Base-by-base conservation (phyloP, 2,329 filamentous ascomycete species). In the Scytalidium sp. region DNA sequence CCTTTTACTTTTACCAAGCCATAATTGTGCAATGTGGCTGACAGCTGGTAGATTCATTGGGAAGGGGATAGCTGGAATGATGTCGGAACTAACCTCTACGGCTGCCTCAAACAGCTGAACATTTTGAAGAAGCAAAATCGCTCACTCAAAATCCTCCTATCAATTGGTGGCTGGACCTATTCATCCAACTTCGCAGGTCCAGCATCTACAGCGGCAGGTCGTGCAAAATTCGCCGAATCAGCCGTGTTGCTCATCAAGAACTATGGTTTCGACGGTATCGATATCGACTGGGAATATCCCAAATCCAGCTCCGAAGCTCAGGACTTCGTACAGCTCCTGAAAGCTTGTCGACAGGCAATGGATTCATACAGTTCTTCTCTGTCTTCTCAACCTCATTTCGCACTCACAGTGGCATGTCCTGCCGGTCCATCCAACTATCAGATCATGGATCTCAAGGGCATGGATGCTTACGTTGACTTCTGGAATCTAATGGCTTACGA, bases 131-230 rank as follows among this genome's bases (percentile, higher is more conserved):
- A 83, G 56, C 75, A 79, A 54, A 88, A 96, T 68, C 85, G 90
- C 43, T 85, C 92, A 58, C 76, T 97, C 53, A 96, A 96, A 68
- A 75, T 94, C 3, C 77, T 97, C 11, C 79, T 97, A 3, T 91
- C 87, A 47, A 89, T 97, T 54, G 92, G 92, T 53, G 93, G 93
- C 45, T 97, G 91, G 91, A 96, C 91, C 0, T 96, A 96, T 68
- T 89, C 86, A 55, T 74, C 80, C 67, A 94, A 96, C 71, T 95
- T 97, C 69, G 78, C 81, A n/a, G 72, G 70, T 22, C 87, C 90
- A 0, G 86, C 87, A 1, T 87, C 87, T 40, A 90, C 87, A 0
- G 75, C 81, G 0, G 69, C 79, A 20, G 90, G 90, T 8, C 81
- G 91, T 7, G 73, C 76, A 23, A 78, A 65, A 1, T 97, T 97